Conservation (phyloP, 345 rosid genomes). For the Erucastrum elatum region DNA sequence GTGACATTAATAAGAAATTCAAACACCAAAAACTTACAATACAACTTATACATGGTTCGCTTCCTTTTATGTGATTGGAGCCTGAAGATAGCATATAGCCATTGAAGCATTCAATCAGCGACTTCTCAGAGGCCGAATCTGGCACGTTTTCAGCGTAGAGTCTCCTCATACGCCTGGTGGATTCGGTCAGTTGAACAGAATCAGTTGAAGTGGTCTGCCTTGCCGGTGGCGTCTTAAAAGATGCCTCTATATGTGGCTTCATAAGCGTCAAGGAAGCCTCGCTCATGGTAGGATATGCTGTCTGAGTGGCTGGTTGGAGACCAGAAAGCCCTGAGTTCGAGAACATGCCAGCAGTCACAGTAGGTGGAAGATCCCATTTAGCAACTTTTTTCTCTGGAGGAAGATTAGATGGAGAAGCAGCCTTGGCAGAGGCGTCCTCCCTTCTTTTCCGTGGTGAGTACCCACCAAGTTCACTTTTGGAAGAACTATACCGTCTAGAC, state of each 20-base stretch:
- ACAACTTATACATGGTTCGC: conserved; percentile 87
- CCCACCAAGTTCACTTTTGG: conserved; percentile 83
- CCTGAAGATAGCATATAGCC: conserved; percentile 68
- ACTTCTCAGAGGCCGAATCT: conserved; percentile 73
- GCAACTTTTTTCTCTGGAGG: conserved; percentile 73
- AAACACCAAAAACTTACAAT: conserved; percentile 59
- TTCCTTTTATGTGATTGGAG: conserved; percentile 60
- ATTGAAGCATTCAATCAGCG: conserved; percentile 65
- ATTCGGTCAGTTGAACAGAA: conserved; percentile 82
- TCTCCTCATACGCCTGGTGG: conserved; percentile 83
- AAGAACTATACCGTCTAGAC: conserved; percentile 51
- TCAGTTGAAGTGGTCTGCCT: conserved; percentile 51
- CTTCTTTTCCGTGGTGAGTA: conserved; percentile 93
- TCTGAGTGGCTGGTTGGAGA: conserved; percentile 46
- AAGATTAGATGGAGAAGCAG: conserved; percentile 64
- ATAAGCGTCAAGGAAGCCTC: conserved; percentile 46
- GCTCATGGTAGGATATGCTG: conserved; percentile 41
- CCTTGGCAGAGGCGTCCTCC: conserved; percentile 58
- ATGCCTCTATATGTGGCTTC: conserved; percentile 47
- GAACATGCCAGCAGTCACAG: conserved; percentile 35
- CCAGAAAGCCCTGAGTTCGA: conserved; percentile 47
- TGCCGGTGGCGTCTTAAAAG: conserved; percentile 39
- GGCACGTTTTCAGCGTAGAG: conserved; percentile 89
- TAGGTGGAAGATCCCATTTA: conserved; percentile 79
- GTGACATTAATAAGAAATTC: conserved; percentile 21